Evolutionary conservation across 306 rosid species (phyloP), one percentile per base, ranked within the genome.

Genomic region (Malus orientalis): DNA sequence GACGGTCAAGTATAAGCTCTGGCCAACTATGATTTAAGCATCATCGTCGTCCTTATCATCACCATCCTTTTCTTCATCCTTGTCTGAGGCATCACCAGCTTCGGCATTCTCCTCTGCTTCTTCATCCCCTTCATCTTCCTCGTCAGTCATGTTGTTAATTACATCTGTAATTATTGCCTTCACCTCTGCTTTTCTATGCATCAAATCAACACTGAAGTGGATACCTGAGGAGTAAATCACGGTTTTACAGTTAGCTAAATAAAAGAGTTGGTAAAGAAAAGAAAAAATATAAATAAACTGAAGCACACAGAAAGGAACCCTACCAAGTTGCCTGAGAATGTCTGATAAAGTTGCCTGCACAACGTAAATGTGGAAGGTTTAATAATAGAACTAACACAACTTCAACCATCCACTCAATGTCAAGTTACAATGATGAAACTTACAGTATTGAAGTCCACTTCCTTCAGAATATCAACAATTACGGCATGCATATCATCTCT

Each of bases 141-240:
- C 99, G 59, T 96, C 99, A 69, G 93, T 86, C 97, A 96, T 96
- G 87, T 84, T 93, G 78, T 89, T 92, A 76, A 96, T 96, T 74
- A 96, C 97, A 15, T 96, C 98, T n/a, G 99, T 96, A 68, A 96
- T 96, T 78, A 96, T 89, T 63, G 88, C 93, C 86, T 96, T 96
- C 80, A 96, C 98, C 89, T 96, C 97, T 2, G 93, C 87, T 81
- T 96, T 96, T 87, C 98, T 89, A 83, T 96, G 98, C 99, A 96
- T 92, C 83, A 96, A 91, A 85, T 96, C 98, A 83, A 91, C 65
- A 38, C 88, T 89, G 74, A 95, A 92, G 87, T 96, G 98, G 75
- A 89, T 47, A 78, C 99, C 99, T 96, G 82, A 60, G 25, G 83
- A 63, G 30, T 83, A 42, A 70, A 79, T 71, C 75, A 47, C 65